phyloP scores from a whole-genome alignment of 139 green algal genomes.

The Nannochloris sp. region DNA sequence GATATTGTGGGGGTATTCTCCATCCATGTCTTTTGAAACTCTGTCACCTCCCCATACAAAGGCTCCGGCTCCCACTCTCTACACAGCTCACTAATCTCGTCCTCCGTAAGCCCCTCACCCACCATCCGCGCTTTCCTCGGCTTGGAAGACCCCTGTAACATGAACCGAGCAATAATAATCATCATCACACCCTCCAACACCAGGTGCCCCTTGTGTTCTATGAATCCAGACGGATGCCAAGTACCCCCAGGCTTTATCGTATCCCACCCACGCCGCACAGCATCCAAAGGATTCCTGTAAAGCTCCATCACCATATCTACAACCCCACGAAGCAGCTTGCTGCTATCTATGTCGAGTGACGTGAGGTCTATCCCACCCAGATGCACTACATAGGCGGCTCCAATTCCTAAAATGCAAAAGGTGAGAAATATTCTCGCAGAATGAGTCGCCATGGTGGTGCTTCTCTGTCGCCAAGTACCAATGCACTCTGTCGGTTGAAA shows the following conservation, averaged over 20 bases:
- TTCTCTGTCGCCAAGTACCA: too few relatives aligned
- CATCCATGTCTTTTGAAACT: slow-evolving; percentile 19
- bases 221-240: slow-evolving; percentile 62
- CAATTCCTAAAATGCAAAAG: too few relatives aligned
- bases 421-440: too few relatives aligned
- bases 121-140: slow-evolving; percentile 23
- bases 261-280: slow-evolving; percentile 48
- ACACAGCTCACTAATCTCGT: slow-evolving; percentile 79
- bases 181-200: slow-evolving; percentile 68
- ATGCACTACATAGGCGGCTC: too few relatives aligned
- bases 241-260: slow-evolving; percentile 63
- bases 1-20: not conserved
- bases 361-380: too few relatives aligned
- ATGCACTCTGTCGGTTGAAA: too few relatives aligned
- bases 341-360: too few relatives aligned
- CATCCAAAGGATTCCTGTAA: not conserved
- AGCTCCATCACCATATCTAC: not conserved
- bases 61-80: slow-evolving; percentile 83
- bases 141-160: slow-evolving; percentile 55
- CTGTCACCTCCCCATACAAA: slow-evolving; percentile 33
- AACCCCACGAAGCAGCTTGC: not conserved
- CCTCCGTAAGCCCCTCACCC: slow-evolving; percentile 56
- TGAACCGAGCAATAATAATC: slow-evolving; percentile 62
- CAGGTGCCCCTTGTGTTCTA: slow-evolving; percentile 72
- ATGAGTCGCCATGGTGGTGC: too few relatives aligned